Evolutionary conservation across 192 early-diverging fungal genomes (phyloP), one percentile per base, ranked within the genome.

Genomic region (Pecoramyces ruminantium): DNA sequence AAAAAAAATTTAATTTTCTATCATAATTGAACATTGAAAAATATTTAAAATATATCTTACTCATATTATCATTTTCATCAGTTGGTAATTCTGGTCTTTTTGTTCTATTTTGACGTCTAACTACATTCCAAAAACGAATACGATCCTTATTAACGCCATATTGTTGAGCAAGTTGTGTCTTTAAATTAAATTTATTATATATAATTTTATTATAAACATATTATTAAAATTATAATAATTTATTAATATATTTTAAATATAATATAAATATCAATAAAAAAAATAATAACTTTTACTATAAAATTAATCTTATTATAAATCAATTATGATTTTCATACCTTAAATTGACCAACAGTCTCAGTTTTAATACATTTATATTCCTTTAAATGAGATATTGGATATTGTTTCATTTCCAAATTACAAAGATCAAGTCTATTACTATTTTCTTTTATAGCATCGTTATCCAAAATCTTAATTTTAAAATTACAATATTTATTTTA

Each of bases 81-180:
- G 87, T 83, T 25, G 93, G 91, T n/a, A 84, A 67, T 82, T 98
- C 96, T 14, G 93, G 93, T 42, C 97, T 90, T 28, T 94, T 82
- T 6, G 97, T 98, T 84, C 92, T 92, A 87, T 99, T 99, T 84
- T 96, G 92, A 9, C 97, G 92, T 27, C 92, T 92, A 21, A 94
- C 92, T 82, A 98, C 86, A 0, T 88, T 87, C 97, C 97, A 99
- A 78, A 97, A 82, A 13, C 95, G 89, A 78, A 96, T 87, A 40
- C 88, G 84, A 17, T 87, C 88, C 2, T 85, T 81, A 0, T 87
- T 80, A 16, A 90, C 77, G 34, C 85, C 84, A 77, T 90, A 83
- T 30, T 82, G 79, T 34, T 84, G 78, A 17, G 88, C 88, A 17
- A 94, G 83, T 5, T 82, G 81, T 29, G 85, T 79, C 84, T 91